These are phyloP conservation scores for Syncephalastrum monosporum DNA, from an alignment of 371 early-diverging fungal genomes.

Conservation along the genomic window DNA sequence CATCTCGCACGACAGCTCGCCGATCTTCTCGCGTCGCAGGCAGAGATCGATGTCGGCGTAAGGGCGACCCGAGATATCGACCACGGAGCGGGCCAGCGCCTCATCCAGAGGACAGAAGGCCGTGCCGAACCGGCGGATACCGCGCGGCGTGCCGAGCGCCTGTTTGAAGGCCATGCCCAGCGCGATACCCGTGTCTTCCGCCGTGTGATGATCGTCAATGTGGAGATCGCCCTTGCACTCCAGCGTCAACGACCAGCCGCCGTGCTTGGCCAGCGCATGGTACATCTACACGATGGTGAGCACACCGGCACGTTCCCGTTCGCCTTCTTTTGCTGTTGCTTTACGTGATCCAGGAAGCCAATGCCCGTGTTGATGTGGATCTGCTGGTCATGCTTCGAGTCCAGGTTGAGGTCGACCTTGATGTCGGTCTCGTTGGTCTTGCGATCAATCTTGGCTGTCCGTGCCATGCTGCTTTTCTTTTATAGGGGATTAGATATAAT, in stretches of 20 bases:
- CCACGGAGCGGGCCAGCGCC: slow-evolving; percentile 91
- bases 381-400: slow-evolving; percentile 54
- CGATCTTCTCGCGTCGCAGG: slow-evolving; percentile 89
- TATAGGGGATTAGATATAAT: no score
- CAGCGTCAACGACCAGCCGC: slow-evolving; percentile 82
- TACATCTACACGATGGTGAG: slow-evolving; percentile 69
- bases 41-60: slow-evolving; percentile 80
- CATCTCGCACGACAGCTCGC: slow-evolving; percentile 91
- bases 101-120: slow-evolving; percentile 97
- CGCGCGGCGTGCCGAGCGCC: slow-evolving; percentile 87
- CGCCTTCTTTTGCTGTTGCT: background rate
- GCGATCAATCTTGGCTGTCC: slow-evolving; percentile 69
- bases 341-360: slow-evolving; percentile 95
- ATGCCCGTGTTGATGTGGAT: slow-evolving; percentile 90
- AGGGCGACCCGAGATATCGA: slow-evolving; percentile 96
- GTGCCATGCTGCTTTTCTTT: slow-evolving; percentile 9
- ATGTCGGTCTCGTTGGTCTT: slow-evolving; percentile 96
- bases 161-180: slow-evolving; percentile 91
- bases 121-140: slow-evolving; percentile 92
- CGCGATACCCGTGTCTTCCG: slow-evolving; percentile 94
- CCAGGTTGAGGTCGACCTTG: slow-evolving; percentile 63
- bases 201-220: slow-evolving; percentile 97
- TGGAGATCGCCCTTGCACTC: slow-evolving; percentile 89
- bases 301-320: no score
- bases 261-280: slow-evolving; percentile 94